Conservation (phyloP, 192 early-diverging fungal genomes). For the Anaeromyces robustus region DNA sequence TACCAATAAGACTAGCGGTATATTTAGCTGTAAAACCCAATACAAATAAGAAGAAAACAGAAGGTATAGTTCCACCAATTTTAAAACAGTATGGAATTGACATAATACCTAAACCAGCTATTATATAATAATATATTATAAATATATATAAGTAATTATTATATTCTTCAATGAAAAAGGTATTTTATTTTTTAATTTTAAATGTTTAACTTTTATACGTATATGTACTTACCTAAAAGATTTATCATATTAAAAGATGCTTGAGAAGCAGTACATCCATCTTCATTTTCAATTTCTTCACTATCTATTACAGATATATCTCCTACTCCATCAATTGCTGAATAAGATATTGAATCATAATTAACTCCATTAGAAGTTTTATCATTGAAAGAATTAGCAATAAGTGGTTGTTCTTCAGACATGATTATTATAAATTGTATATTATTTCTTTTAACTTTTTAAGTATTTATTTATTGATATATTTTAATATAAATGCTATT, state of each 20-base stretch:
- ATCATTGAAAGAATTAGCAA: no score
- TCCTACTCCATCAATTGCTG: neutral
- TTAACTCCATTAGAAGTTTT: no score
- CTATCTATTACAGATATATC: neutral
- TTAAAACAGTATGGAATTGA: neutral
- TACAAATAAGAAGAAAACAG: neutral
- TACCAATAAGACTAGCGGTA: neutral
- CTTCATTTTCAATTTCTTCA: neutral
- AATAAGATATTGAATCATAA: neutral
- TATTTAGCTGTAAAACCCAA: neutral
- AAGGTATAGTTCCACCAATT: neutral
- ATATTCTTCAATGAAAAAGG: neutral
- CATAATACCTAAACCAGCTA: neutral
- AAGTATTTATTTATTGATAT: no score
- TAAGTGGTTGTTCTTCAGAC: no score
- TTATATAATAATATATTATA: neutral
- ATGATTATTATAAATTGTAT: no score
- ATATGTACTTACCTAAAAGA: neutral
- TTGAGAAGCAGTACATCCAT: neutral
- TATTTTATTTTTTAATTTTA: neutral
- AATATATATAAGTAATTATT: no score
- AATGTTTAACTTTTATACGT: no score
- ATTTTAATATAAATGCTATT: no score
- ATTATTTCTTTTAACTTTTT: no score
- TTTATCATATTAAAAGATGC: neutral